Evolutionary conservation across 331 rosid genomes (phyloP).

Genomic region (Quercus lobata): DNA sequence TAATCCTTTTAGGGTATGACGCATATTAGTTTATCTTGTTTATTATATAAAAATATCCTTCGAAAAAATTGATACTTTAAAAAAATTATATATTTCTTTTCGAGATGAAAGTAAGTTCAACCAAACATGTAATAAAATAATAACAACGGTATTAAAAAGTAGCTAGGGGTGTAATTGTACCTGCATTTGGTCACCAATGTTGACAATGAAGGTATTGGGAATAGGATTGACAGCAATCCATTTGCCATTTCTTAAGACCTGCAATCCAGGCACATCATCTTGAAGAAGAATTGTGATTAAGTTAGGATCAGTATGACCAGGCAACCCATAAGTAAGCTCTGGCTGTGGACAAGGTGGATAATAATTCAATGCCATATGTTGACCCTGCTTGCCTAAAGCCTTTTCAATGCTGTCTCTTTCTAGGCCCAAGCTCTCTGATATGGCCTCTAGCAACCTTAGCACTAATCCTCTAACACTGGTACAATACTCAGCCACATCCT

Average conservation of each 20-base stretch:
- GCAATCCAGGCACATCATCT: slow-evolving; percentile 50
- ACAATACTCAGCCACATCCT: slow-evolving; percentile 50
- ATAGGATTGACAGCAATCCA: slow-evolving; percentile 45
- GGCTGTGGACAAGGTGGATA: slow-evolving; percentile 53
- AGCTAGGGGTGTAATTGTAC: not conserved
- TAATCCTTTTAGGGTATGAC: too few species aligned
- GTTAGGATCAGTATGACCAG: slow-evolving; percentile 46
- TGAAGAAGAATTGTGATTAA: slow-evolving; percentile 46
- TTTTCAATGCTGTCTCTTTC: slow-evolving; percentile 14
- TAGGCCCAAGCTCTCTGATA: slow-evolving; percentile 45
- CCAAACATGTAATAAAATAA: too few species aligned
- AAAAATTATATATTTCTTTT: too few species aligned
- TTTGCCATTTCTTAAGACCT: slow-evolving; percentile 35
- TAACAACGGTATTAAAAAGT: not conserved
- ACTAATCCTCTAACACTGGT: slow-evolving; percentile 33
- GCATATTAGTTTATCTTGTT: too few species aligned
- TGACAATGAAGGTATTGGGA: slow-evolving; percentile 43
- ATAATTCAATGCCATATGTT: slow-evolving; percentile 54
- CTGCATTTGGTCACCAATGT: slow-evolving; percentile 57
- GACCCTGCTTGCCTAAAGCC: slow-evolving; percentile 42
- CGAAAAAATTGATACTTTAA: too few species aligned
- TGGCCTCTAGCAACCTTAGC: slow-evolving; percentile 32
- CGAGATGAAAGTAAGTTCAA: too few species aligned
- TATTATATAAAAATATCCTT: too few species aligned
- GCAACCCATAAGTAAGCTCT: slow-evolving; percentile 51